Percentiles rank a stretch among this genome's conserved stretches.
These are phyloP conservation scores for Trichoderma sp. DNA, from an alignment of 2,329 filamentous ascomycete genomes.

Conservation along the genomic window DNA sequence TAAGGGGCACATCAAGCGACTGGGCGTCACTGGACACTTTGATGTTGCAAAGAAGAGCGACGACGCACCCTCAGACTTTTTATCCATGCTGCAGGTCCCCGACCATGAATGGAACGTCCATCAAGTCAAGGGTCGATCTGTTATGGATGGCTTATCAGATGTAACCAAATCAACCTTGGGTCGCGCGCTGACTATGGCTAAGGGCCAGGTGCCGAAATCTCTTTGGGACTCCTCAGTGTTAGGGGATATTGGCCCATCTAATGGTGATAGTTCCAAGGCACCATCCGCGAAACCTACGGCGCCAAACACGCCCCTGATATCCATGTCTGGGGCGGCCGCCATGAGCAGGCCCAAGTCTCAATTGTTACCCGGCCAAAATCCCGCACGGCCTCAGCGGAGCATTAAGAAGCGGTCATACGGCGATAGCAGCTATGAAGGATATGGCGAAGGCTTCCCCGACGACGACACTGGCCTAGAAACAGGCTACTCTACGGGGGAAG, in stretches of 20 bases:
- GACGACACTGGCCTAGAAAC: constrained; percentile 60
- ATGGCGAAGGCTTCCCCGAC: constrained; percentile 70
- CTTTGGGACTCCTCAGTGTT: constrained; percentile 61
- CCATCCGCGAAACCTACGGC: constrained; percentile 52
- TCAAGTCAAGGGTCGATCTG: constrained; percentile 56
- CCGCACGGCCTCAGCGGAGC: constrained; percentile 61
- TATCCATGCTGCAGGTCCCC: constrained; percentile 52
- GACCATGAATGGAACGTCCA: constrained; percentile 60
- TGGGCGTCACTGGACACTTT: constrained; percentile 63
- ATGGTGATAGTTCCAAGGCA: constrained; percentile 43
- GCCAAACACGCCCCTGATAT: constrained; percentile 53
- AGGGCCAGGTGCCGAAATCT: constrained; percentile 56
- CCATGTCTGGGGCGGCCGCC: constrained; percentile 31
- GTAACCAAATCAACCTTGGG: constrained; percentile 47
- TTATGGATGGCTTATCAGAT: constrained; percentile 54
- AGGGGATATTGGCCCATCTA: constrained; percentile 54
- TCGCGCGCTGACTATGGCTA: constrained; percentile 59
- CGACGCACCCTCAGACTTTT: constrained; percentile 54
- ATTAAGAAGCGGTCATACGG: constrained; percentile 76
- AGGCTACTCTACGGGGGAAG: constrained; percentile 72
- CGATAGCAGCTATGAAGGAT: constrained; percentile 73
- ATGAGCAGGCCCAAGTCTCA: constrained; percentile 44
- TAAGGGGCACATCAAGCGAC: constrained; percentile 67
- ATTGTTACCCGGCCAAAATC: constrained; percentile 46
- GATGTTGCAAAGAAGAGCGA: constrained; percentile 58